Evolutionary conservation across 1,284 basidiomycete species (phyloP), one percentile per base, ranked within the genome.

Genomic region (Paramarasmius palmivorus): DNA sequence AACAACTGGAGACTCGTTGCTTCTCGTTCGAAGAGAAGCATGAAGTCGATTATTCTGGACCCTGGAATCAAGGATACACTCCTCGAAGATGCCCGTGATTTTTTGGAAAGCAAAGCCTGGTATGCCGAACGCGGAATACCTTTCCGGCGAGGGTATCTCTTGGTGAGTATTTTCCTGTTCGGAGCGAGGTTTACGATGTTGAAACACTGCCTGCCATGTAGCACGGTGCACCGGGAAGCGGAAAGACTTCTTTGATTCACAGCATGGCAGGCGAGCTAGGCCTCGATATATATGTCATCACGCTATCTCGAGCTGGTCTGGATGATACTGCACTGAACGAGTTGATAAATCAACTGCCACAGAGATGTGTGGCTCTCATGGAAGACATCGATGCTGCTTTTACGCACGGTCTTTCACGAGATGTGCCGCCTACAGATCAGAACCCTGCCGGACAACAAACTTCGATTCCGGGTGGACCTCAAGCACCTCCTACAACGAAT

Each of bases 321-420:
- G 88, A 92, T 63, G 91, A 93, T 63, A 72, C 73, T 0, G 65
- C 70, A 7, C 77, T 93, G 25, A 76, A 72, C 42, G 76, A 82
- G 26, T 72, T 91, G 36, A 82, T 91, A 53, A 77, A 79, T 7
- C 74, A 79, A 6, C 77, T 92, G 1, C 89, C 90, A 40, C 76
- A 82, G 50, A 75, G 79, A 58, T 88, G 84, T 59, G 86, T 93
- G 53, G 83, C 87, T 0, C 72, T 93, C 19, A 88, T 93, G 79
- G 90, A 93, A 68, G 90, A 91, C 62, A 85, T 91, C 54, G 88
- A 91, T 57, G 88, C 84, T 3, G 86, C 86, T 0, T 88, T 90
- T 66, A 79, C 78, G 35, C 77, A 79, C 52, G 75, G 75, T 25
- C 60, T 88, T 35, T 82, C 74, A 53, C 82, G 83, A 17, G 74